A percentile compares a stretch with the other conserved stretches of the same genome.
Conservation (phyloP, 192 early-diverging fungal genomes). For the Gigaspora rosea region DNA sequence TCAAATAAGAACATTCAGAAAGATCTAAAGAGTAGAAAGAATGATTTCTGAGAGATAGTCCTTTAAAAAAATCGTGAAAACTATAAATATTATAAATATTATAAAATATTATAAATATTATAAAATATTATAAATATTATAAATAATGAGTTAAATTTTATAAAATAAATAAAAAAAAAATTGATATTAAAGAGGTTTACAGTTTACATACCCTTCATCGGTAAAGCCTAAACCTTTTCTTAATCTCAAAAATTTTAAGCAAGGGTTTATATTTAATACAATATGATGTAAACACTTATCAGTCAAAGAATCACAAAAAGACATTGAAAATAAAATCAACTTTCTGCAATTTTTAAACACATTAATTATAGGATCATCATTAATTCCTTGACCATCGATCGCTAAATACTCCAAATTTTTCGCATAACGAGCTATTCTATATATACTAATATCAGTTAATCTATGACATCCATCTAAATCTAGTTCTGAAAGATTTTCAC, state of each 20-base stretch:
- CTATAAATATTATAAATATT: background rate
- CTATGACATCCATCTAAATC: slow-evolving; percentile 23
- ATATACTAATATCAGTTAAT: slow-evolving; percentile 1
- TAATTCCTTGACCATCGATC: slow-evolving; percentile 26
- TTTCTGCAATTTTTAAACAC: slow-evolving; percentile 2
- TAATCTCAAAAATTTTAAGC: slow-evolving; percentile 1
- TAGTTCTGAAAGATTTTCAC: background rate
- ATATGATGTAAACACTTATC: background rate
- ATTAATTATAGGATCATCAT: background rate
- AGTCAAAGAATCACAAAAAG: slow-evolving; percentile 18
- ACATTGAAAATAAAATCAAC: slow-evolving; percentile 18
- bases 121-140: no score
- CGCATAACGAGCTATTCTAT: background rate
- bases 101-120: background rate
- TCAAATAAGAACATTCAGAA: slow-evolving; percentile 18
- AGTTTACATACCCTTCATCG: slow-evolving; percentile 3
- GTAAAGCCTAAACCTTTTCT: slow-evolving; percentile 6
- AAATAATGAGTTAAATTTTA: no score
- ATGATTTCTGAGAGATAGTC: background rate
- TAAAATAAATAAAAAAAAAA: background rate
- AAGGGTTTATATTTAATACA: background rate
- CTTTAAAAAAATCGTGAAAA: slow-evolving; percentile 1
- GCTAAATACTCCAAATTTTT: slow-evolving; percentile 14
- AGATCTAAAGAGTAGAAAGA: slow-evolving; percentile 16
- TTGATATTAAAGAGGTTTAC: background rate